These are phyloP conservation scores for Heracleum sosnowskyi DNA, from an alignment of 129 eudicot species.

Conservation along the genomic window DNA sequence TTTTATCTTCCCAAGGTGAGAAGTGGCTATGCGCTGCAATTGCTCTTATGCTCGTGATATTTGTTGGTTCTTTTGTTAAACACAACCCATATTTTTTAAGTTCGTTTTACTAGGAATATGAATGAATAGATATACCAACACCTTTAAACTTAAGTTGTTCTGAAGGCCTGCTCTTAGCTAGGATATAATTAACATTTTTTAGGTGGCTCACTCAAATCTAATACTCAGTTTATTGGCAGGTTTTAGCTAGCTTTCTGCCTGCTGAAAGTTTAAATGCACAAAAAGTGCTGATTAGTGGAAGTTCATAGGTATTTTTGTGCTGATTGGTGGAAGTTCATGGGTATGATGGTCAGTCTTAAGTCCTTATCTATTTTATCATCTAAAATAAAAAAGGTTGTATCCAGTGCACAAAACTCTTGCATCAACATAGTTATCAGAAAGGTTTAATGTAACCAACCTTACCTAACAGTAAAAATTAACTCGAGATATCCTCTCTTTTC, in stretches of 20 bases:
- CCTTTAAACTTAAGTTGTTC: background rate
- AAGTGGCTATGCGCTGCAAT: too few species aligned
- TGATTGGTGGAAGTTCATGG: background rate
- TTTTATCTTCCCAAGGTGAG: too few species aligned
- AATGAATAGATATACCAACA: background rate
- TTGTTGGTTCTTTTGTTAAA: slow-evolving; percentile 5
- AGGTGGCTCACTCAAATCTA: background rate
- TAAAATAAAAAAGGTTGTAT: background rate
- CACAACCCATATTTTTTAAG: background rate
- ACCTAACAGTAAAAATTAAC: background rate
- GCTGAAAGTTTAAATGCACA: background rate
- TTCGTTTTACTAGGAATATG: background rate
- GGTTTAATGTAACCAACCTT: background rate
- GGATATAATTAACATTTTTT: background rate
- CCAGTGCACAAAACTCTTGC: background rate
- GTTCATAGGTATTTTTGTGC: too few species aligned
- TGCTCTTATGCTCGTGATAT: slow-evolving; percentile 25
- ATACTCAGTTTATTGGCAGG: background rate
- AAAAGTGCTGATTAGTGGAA: background rate
- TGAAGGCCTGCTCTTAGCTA: background rate
- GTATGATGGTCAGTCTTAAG: background rate
- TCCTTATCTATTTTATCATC: background rate
- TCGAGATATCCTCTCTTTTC: background rate
- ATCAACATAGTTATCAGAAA: background rate
- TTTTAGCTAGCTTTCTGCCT: background rate